phyloP scores from a whole-genome alignment of 1,284 basidiomycete genomes.

The Termitomyces sp. region DNA sequence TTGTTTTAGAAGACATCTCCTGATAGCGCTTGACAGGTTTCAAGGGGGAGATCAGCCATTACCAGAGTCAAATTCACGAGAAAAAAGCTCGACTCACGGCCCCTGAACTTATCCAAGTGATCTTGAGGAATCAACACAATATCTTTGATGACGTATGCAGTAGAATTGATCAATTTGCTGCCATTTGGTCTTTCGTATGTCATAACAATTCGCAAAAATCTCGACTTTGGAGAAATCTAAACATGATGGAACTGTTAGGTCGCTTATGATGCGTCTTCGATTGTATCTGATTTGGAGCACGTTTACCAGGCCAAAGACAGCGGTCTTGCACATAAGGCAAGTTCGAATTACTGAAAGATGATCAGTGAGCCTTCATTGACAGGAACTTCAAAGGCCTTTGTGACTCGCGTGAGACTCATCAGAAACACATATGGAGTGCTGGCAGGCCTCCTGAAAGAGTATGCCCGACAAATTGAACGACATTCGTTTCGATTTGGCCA shows the following conservation, averaged over 20 bases:
- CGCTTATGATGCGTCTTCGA: background rate
- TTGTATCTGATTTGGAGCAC: background rate
- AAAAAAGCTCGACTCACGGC: background rate
- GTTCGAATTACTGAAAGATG: background rate
- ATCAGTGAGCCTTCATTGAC: background rate
- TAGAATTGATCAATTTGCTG: background rate
- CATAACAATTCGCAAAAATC: background rate
- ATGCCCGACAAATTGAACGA: slow-evolving; percentile 6
- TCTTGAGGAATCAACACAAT: slow-evolving; percentile 1
- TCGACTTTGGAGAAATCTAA: background rate
- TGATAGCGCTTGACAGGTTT: background rate
- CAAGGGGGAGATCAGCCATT: background rate
- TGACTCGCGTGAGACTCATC: slow-evolving; percentile 4
- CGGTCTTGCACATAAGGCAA: background rate
- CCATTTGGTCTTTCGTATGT: slow-evolving; percentile 4
- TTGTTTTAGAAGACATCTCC: too few species aligned
- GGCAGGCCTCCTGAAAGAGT: slow-evolving; percentile 4
- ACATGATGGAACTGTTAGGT: background rate
- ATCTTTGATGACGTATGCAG: slow-evolving; percentile 4
- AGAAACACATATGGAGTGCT: slow-evolving; percentile 1
- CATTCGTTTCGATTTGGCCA: slow-evolving; percentile 13
- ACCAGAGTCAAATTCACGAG: slow-evolving; percentile 3
- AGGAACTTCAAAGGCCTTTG: background rate
- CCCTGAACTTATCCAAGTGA: slow-evolving; percentile 3
- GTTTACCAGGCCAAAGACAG: background rate